These are phyloP conservation scores for Fusarium sp. DNA, from an alignment of 2,329 filamentous ascomycete species.

Conservation along the genomic window DNA sequence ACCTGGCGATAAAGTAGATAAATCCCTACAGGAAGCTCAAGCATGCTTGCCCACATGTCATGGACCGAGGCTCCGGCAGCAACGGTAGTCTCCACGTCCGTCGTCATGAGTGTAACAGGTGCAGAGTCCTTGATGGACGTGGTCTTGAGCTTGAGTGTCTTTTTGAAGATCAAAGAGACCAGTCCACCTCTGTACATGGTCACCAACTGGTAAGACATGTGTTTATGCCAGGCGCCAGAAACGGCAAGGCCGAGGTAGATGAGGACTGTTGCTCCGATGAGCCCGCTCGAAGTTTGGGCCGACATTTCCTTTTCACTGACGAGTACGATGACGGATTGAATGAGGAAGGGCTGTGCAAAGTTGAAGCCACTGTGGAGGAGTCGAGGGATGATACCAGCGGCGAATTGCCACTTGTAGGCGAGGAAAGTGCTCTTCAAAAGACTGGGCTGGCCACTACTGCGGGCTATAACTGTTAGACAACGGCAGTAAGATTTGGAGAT, in stretches of 20 bases:
- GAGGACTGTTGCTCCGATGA: conserved; percentile 53
- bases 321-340: conserved; percentile 48
- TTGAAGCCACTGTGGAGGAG: conserved; percentile 52
- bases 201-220: conserved; percentile 49
- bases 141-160: conserved; percentile 50
- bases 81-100: conserved; percentile 53
- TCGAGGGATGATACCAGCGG: conserved; percentile 49
- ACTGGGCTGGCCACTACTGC: conserved; percentile 31
- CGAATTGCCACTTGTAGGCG: conserved; percentile 44
- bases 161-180: conserved; percentile 59
- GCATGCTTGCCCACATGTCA: conserved; percentile 51
- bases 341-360: conserved; percentile 57
- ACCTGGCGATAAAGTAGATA: conserved; percentile 50
- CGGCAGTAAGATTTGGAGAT: fast-evolving
- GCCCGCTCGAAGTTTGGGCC: conserved; percentile 46
- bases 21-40: conserved; percentile 51
- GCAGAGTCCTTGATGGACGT: conserved; percentile 48
- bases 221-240: conserved; percentile 44
- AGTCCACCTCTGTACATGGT: conserved; percentile 50
- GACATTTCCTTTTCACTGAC: conserved; percentile 43
- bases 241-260: conserved; percentile 56
- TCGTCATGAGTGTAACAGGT: conserved; percentile 57
- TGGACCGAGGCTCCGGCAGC: conserved; percentile 42
- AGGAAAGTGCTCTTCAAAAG: conserved; percentile 42
- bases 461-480: background rate